These are phyloP conservation scores for Hyaloscypha finlandica DNA, from an alignment of 495 filamentous ascomycete genomes.

Conservation along the genomic window DNA sequence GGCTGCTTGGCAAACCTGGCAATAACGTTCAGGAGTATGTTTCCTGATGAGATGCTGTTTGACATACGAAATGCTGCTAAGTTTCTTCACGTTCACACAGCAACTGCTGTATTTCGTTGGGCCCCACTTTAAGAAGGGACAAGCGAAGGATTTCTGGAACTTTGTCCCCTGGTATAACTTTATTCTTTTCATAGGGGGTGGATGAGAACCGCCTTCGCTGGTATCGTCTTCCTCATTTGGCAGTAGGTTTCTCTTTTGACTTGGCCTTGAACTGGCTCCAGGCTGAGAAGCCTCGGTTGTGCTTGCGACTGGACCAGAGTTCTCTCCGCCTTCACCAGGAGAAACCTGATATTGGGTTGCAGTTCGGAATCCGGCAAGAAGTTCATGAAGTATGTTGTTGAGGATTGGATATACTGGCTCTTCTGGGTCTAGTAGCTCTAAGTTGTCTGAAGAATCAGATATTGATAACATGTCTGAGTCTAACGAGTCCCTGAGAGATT, in stretches of 20 bases:
- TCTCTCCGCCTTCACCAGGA: not conserved
- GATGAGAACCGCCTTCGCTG: no score
- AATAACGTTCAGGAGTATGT: slow-evolving; percentile 38
- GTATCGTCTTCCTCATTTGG: no score
- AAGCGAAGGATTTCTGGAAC: slow-evolving; percentile 30
- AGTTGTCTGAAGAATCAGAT: slow-evolving; percentile 9
- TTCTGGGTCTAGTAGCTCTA: slow-evolving; percentile 1
- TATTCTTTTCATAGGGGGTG: no score
- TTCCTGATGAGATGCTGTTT: slow-evolving; percentile 39
- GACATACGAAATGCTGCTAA: slow-evolving; percentile 38
- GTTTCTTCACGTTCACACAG: slow-evolving; percentile 33
- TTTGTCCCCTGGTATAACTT: not conserved
- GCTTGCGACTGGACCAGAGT: not conserved
- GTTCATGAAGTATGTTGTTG: not conserved
- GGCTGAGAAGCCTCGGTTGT: slow-evolving; percentile 2
- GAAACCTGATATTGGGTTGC: not conserved
- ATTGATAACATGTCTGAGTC: slow-evolving; percentile 18
- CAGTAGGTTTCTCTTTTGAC: slow-evolving; percentile 6
- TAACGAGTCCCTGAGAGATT: slow-evolving; percentile 5
- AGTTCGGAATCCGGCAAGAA: slow-evolving; percentile 13
- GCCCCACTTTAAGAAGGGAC: slow-evolving; percentile 39
- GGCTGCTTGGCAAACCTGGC: slow-evolving; percentile 33
- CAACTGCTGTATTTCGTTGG: slow-evolving; percentile 34
- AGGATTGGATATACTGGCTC: not conserved
- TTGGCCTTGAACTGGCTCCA: not conserved